These are phyloP conservation scores for Phallus indusiatus DNA, from an alignment of 768 basidiomycete genomes.

Conservation along the genomic window DNA sequence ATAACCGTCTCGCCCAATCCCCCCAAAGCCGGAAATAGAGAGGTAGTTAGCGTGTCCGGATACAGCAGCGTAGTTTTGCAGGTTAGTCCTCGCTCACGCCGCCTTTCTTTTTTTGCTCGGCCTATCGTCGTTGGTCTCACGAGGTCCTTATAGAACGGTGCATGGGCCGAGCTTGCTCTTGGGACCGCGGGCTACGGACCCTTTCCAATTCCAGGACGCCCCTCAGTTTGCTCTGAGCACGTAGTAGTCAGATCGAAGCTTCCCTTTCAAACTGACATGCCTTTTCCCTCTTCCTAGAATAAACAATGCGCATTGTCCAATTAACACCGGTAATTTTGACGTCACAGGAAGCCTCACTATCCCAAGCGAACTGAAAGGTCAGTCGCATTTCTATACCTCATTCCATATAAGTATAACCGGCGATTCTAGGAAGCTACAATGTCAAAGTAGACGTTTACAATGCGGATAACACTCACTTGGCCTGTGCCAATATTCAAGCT, in stretches of 20 bases:
- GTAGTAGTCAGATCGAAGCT: no score
- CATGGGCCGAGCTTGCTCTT: background rate
- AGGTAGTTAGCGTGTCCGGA: conserved; percentile 74
- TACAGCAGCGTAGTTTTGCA: background rate
- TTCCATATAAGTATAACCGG: background rate
- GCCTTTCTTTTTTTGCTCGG: background rate
- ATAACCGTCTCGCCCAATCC: conserved; percentile 77
- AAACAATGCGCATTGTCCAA: background rate
- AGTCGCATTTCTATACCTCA: background rate
- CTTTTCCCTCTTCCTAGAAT: background rate
- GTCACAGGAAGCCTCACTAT: background rate
- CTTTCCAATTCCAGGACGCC: background rate
- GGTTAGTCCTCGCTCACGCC: background rate
- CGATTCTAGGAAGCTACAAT: background rate
- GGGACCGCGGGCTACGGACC: background rate
- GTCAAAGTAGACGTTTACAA: conserved; percentile 1
- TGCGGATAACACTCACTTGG: background rate
- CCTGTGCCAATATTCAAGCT: background rate
- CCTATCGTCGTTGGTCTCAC: background rate
- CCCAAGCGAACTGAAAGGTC: background rate
- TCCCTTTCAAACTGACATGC: background rate
- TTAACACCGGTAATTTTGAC: background rate
- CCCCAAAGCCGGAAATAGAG: conserved; percentile 72
- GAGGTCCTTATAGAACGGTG: background rate
- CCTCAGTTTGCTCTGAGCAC: no score